A percentile compares a stretch with the other conserved stretches of the same genome.
These are phyloP conservation scores for Naematelia encephala DNA, from an alignment of 768 basidiomycete genomes.

Conservation along the genomic window DNA sequence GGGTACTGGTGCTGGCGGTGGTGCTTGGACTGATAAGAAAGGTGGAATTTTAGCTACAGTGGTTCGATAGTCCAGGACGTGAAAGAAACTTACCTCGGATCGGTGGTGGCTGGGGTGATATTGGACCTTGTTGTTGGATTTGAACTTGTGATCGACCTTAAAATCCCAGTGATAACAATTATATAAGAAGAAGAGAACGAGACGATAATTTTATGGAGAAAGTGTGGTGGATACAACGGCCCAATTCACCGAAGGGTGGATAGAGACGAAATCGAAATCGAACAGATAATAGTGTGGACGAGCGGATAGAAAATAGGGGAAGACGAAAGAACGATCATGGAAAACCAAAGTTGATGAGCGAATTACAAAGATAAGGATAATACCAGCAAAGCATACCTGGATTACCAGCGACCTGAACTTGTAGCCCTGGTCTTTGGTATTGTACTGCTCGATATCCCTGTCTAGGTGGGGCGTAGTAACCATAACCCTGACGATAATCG, in stretches of 20 bases:
- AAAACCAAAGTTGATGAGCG: slow-evolving; percentile 8
- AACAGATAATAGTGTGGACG: background rate
- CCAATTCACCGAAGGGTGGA: background rate
- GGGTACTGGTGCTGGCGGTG: background rate
- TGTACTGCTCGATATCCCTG: slow-evolving; percentile 14
- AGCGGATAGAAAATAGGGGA: background rate
- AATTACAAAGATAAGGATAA: slow-evolving; percentile 11
- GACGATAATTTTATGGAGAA: background rate
- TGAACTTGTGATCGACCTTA: background rate
- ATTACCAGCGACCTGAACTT: slow-evolving; percentile 24
- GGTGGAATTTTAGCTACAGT: background rate
- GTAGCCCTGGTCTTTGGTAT: slow-evolving; percentile 36
- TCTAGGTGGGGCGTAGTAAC: background rate
- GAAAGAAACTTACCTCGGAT: background rate
- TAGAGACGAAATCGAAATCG: background rate
- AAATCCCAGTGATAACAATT: background rate
- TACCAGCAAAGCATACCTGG: slow-evolving; percentile 14
- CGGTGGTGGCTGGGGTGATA: background rate
- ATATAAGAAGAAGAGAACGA: background rate
- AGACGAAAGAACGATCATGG: background rate
- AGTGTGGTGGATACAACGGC: background rate
- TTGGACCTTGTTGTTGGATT: background rate
- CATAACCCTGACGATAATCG: no score
- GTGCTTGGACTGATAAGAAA: background rate
- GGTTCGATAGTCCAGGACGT: background rate